Evolutionary conservation across 345 rosid species (phyloP).

Genomic region (Aquilaria yunnanensis): DNA sequence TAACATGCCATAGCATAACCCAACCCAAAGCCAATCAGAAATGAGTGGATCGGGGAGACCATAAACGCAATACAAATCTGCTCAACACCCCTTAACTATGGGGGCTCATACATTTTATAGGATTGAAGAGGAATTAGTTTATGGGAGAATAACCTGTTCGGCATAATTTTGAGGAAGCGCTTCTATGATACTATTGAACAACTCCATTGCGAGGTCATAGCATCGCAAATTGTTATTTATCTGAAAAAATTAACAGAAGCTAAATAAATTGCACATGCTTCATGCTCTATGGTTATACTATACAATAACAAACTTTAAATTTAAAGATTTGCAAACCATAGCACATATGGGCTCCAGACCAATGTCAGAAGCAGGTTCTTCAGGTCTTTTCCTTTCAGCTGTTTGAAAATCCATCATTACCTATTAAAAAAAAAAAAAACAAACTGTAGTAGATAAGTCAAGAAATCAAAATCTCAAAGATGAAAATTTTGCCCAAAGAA

Average conservation of each 20-base stretch:
- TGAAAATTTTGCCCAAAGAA: too few species aligned
- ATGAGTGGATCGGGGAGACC: too few species aligned
- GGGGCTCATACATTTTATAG: too few species aligned
- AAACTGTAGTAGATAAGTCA: too few species aligned
- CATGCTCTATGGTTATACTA: background rate
- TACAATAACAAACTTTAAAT: background rate
- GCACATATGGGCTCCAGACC: constrained; percentile 64
- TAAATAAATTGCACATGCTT: background rate
- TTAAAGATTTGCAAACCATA: constrained; percentile 19
- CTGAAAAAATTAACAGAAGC: background rate
- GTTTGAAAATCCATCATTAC: constrained; percentile 68
- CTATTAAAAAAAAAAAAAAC: constrained; percentile 7
- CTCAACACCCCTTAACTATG: too few species aligned
- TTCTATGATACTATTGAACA: constrained; percentile 49
- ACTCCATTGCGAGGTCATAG: constrained; percentile 62
- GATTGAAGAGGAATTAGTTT: too few species aligned
- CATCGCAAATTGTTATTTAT: constrained; percentile 62
- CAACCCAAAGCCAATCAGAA: too few species aligned
- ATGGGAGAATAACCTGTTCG: constrained; percentile 40
- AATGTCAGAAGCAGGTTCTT: constrained; percentile 55
- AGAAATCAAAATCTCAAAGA: too few species aligned
- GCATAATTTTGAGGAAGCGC: constrained; percentile 65
- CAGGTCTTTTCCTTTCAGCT: constrained; percentile 49
- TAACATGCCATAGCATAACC: too few species aligned
- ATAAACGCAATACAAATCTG: too few species aligned